These are phyloP conservation scores for Mycosarcoma maydis DNA, from an alignment of 1,284 basidiomycete species.

Conservation along the genomic window DNA sequence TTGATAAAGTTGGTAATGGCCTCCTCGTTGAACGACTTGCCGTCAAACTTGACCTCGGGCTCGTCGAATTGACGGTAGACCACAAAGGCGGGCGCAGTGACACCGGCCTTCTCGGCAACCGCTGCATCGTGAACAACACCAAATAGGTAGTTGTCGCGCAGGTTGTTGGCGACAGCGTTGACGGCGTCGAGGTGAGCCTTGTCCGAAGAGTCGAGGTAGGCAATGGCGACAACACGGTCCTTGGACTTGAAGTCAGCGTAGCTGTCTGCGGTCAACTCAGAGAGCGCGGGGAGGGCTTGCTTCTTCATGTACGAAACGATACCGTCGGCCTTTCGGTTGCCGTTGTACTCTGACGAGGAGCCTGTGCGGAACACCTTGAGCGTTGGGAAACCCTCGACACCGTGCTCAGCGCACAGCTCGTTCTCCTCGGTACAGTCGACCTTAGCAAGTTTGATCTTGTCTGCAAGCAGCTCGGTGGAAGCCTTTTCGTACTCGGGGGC, in stretches of 20 bases:
- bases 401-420: conserved; percentile 70
- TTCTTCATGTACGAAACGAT: conserved; percentile 98
- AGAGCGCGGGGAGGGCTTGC: conserved; percentile 96
- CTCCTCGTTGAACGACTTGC: conserved; percentile 69
- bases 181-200: conserved; percentile 74
- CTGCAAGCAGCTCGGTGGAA: conserved; percentile 85
- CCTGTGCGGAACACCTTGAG: conserved; percentile 93
- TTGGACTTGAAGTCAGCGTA: conserved; percentile 85
- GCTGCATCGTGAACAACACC: conserved; percentile 75
- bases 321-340: conserved; percentile 92
- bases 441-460: conserved; percentile 90
- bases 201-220: conserved; percentile 79
- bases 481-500: conserved; percentile 87
- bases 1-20: conserved; percentile 75
- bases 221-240: conserved; percentile 90
- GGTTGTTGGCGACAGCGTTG: conserved; percentile 80
- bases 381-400: conserved; percentile 89
- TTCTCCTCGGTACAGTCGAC: conserved; percentile 73
- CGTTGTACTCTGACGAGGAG: conserved; percentile 77
- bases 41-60: conserved; percentile 73
- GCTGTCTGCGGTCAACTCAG: conserved; percentile 78
- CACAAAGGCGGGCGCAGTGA: conserved; percentile 83
- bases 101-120: conserved; percentile 76
- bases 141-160: conserved; percentile 93
- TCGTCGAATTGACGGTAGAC: conserved; percentile 95